phyloP scores from a whole-genome alignment of 441 rosid species.

The Corymbia calophylla region DNA sequence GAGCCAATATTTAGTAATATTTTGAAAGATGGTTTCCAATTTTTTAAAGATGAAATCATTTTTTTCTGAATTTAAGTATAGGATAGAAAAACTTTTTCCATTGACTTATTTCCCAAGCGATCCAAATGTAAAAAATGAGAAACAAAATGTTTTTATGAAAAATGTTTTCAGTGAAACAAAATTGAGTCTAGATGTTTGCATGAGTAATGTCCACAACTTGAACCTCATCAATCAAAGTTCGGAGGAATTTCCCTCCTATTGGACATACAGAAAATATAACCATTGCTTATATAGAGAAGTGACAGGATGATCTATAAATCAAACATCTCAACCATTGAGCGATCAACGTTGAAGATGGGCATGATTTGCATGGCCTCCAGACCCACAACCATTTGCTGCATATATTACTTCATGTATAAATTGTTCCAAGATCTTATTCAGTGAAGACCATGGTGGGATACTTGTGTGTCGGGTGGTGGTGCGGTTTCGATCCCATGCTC shows the following conservation, averaged over 20 bases:
- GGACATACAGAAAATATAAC: not conserved
- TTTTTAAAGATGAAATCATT: not conserved
- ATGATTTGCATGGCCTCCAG: not conserved
- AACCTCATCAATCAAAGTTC: too few species aligned
- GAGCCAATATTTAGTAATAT: accelerated
- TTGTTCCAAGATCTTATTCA: not conserved
- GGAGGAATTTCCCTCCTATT: not conserved
- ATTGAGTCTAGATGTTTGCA: not conserved
- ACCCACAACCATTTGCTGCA: too few species aligned
- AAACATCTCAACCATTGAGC: not conserved
- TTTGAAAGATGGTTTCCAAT: not conserved
- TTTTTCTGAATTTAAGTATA: not conserved
- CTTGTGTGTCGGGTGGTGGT: not conserved
- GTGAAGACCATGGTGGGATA: not conserved
- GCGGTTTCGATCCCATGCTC: not conserved
- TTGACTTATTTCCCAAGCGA: not conserved
- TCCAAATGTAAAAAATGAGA: not conserved
- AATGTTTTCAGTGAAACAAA: not conserved
- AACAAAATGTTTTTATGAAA: not conserved
- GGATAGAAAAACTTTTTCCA: not conserved
- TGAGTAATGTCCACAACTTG: not conserved
- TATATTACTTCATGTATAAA: not conserved
- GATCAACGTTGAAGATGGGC: too few species aligned
- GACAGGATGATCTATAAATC: not conserved
- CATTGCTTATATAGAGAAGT: not conserved